Conservation (phyloP, 2,329 filamentous ascomycete genomes). For the Sphaceloma murrayae region DNA sequence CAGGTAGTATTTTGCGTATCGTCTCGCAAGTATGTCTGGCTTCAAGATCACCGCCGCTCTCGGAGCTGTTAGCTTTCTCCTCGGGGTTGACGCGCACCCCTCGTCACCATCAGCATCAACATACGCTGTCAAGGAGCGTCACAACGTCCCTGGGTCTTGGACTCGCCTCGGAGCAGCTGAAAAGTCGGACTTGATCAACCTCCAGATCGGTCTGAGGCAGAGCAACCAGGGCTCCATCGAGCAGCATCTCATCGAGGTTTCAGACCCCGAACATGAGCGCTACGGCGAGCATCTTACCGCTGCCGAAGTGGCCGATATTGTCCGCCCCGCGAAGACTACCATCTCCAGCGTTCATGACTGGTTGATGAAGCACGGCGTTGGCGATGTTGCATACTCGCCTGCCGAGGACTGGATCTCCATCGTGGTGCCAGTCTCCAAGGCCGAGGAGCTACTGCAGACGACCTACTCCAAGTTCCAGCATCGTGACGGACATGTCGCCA, state of each 20-base stretch:
- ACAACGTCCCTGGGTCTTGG: constrained; percentile 46
- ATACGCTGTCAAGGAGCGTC: constrained; percentile 48
- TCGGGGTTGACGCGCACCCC: too few species aligned
- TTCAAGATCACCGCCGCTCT: constrained; percentile 14
- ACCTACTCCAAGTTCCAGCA: constrained; percentile 44
- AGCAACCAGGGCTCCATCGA: constrained; percentile 47
- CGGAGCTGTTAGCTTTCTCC: constrained; percentile 8
- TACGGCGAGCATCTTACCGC: constrained; percentile 46
- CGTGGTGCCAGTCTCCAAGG: constrained; percentile 41
- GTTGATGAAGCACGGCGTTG: constrained; percentile 46
- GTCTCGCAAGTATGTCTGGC: constrained; percentile 1
- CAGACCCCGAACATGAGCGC: constrained; percentile 43
- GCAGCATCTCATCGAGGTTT: constrained; percentile 46
- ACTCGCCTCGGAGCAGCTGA: constrained; percentile 39
- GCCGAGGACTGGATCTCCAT: constrained; percentile 51
- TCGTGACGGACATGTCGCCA: constrained; percentile 42
- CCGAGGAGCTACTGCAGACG: constrained; percentile 46
- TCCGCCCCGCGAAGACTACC: constrained; percentile 45
- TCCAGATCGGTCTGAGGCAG: constrained; percentile 52
- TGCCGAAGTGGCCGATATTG: constrained; percentile 44
- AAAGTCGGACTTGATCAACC: constrained; percentile 40
- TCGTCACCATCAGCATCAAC: too few species aligned
- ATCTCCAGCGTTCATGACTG: constrained; percentile 46
- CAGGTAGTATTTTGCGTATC: too few species aligned
- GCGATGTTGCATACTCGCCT: constrained; percentile 37